Evolutionary conservation across 768 basidiomycete species (phyloP), one percentile per base, ranked within the genome.

Genomic region (Pleurotus salmoneostramineus): DNA sequence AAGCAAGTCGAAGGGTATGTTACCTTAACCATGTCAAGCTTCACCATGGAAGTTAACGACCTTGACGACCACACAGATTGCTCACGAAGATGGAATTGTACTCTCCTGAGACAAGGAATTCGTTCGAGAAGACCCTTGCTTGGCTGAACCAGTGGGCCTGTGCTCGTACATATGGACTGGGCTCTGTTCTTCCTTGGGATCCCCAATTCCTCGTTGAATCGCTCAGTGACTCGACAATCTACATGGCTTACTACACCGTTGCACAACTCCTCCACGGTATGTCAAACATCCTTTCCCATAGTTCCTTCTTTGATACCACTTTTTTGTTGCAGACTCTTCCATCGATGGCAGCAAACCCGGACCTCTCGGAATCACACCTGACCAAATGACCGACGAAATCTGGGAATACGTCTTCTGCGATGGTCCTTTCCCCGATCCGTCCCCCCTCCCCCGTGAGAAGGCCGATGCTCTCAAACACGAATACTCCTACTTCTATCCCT

Each of bases 111-210:
- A 98, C 96, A 0, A 84, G 95, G 33, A 86, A 99, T 73, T 83
- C 81, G 2, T 98, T 98, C 67, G 92, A 97, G 72, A 87, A 85
- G 61, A 93, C 91, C 5, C 77, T 99, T 67, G 89, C 84, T 50
- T 99, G 97, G 97, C 76, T 99, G 74, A 94, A 94, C 66, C 83
- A 99, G 71, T 99, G 97, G 97, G 97, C 97, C 2, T 99, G 97
- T 71, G 96, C 97, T n/a, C 83, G 97, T 40, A 93, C 92, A 4
- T 98, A 95, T 69, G 97, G 97, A 56, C 78, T 99, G 64, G 97
- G 97, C 15, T 94, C 95, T 2, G 89, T 90, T 66, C 76, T 99
- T 58, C 97, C 97, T 2, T 99, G 96, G 95, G 97, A 98, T 68
- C 89, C 89, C 14, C 86, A 92, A 54, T 98, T 95, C 82, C 79